Conservation (phyloP, 2,329 filamentous ascomycete species). For the Fusarium foetens region DNA sequence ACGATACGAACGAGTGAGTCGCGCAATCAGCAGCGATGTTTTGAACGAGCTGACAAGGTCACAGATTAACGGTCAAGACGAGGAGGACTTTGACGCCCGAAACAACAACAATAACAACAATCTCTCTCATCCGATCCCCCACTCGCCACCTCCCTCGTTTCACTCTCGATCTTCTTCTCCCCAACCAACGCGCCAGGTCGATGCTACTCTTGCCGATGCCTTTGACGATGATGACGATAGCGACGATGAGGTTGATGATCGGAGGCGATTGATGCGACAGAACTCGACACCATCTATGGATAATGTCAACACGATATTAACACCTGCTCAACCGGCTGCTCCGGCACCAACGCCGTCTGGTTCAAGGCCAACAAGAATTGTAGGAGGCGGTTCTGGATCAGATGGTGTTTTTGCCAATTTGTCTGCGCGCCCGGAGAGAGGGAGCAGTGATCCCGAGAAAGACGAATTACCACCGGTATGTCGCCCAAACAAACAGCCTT, state of each 20-base stretch:
- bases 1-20: slow-evolving; percentile 67
- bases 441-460: slow-evolving; percentile 77
- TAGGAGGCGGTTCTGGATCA: slow-evolving; percentile 80
- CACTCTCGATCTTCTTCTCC: slow-evolving; percentile 79
- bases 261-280: slow-evolving; percentile 85
- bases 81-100: slow-evolving; percentile 57
- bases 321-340: slow-evolving; percentile 22
- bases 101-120: slow-evolving; percentile 37
- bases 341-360: slow-evolving; percentile 46
- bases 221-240: slow-evolving; percentile 86
- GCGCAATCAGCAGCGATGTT: background rate
- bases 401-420: slow-evolving; percentile 98
- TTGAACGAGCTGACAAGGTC: slow-evolving; percentile 20
- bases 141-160: slow-evolving; percentile 83
- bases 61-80: slow-evolving; percentile 69
- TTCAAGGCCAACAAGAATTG: slow-evolving; percentile 59
- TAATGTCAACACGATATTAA: slow-evolving; percentile 31
- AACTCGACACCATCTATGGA: slow-evolving; percentile 52
- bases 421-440: slow-evolving; percentile 86
- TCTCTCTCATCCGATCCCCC: slow-evolving; percentile 56
- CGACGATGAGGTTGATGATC: slow-evolving; percentile 78
- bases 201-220: slow-evolving; percentile 88
- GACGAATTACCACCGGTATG: slow-evolving; percentile 94
- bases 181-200: slow-evolving; percentile 61
- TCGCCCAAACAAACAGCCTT: slow-evolving; percentile 39